Evolutionary conservation across 345 rosid species (phyloP).

Genomic region (Diplotaxis tenuifolia): DNA sequence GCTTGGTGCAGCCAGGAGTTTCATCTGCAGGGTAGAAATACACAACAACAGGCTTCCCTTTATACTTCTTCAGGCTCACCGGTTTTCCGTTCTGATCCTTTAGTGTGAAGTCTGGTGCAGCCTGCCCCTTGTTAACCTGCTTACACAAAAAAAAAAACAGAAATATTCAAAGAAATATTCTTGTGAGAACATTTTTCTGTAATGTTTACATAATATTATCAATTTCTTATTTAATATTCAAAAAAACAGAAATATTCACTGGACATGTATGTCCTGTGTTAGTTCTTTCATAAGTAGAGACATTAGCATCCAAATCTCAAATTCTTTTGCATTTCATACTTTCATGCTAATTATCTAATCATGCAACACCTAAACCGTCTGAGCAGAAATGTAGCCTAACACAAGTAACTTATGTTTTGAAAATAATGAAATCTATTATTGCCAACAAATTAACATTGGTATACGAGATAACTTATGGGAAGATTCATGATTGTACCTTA

Average conservation of each 20-base stretch:
- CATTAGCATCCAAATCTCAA: neutral
- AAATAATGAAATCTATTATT: neutral
- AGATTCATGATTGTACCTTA: conserved; percentile 61
- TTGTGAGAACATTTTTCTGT: too few species aligned
- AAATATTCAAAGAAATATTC: too few species aligned
- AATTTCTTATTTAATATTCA: too few species aligned
- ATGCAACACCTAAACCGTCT: neutral
- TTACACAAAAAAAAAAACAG: too few species aligned
- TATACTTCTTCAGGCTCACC: conserved; percentile 67
- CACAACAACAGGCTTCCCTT: conserved; percentile 92
- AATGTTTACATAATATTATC: too few species aligned
- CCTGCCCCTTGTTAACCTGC: conserved; percentile 76
- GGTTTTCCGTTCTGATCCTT: conserved; percentile 87
- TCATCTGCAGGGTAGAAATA: conserved; percentile 99
- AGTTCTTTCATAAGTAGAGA: too few species aligned
- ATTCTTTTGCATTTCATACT: neutral
- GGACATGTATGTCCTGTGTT: too few species aligned
- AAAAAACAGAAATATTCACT: too few species aligned
- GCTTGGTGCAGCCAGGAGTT: conserved; percentile 91
- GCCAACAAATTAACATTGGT: neutral
- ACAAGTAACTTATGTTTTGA: neutral
- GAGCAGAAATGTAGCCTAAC: neutral
- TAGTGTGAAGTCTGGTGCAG: conserved; percentile 76
- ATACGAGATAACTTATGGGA: neutral
- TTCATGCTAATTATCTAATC: neutral